Evolutionary conservation across 805 yeast species (phyloP).

Genomic region (Myxozyma udenii): DNA sequence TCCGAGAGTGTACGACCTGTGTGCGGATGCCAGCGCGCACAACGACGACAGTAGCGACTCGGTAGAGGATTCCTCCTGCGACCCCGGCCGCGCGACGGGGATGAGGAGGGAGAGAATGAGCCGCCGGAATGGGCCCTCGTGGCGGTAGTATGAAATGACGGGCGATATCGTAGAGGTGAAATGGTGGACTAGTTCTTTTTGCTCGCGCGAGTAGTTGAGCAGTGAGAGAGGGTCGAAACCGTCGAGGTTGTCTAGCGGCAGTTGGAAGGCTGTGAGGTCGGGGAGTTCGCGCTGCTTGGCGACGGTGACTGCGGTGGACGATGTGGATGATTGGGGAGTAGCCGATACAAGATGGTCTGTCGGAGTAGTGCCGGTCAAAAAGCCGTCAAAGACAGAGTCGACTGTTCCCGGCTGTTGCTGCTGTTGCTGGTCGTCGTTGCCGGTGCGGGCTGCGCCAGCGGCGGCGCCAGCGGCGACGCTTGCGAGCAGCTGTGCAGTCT

Average conservation of each 20-base stretch:
- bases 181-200: conserved; percentile 21
- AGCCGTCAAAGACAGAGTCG: too few species aligned
- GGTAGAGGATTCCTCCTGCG: not conserved
- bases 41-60: conserved; percentile 19
- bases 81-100: conserved; percentile 7
- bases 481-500: too few species aligned
- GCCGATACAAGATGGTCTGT: not conserved
- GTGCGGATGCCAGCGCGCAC: conserved; percentile 28
- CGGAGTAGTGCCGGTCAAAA: not conserved
- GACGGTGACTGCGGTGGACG: not conserved
- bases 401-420: too few species aligned
- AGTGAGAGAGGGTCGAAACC: conserved; percentile 22
- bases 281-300: not conserved
- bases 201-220: conserved; percentile 17
- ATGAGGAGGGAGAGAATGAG: conserved; percentile 18
- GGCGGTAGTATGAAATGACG: conserved; percentile 24
- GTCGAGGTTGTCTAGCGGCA: conserved; percentile 10
- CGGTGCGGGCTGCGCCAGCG: too few species aligned
- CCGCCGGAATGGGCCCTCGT: conserved; percentile 19
- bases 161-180: conserved; percentile 22
- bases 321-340: not conserved
- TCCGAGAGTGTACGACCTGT: conserved; percentile 20
- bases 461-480: too few species aligned
- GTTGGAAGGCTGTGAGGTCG: not conserved
- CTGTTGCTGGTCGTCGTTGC: not conserved